Base-by-base conservation (phyloP, 306 rosid genomes). In the Fragaria iinumae region DNA sequence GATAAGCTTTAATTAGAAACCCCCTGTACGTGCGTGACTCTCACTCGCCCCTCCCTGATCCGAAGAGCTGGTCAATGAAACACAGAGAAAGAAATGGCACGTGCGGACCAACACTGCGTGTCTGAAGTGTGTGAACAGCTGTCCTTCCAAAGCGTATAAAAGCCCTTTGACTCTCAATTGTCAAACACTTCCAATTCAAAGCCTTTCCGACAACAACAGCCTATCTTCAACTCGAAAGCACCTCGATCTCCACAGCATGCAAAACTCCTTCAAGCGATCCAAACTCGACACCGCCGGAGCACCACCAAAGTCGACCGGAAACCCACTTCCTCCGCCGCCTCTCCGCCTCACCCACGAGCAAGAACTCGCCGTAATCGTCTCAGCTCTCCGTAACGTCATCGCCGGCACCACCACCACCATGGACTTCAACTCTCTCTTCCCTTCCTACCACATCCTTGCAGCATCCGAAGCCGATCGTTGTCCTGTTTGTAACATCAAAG, bases 341-440 rank as follows among this genome's bases (percentile, higher is more conserved):
- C 45, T 29, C 73, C 72, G 84, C 23, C 86, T 95, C 77, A 76
- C 92, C 38, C 34, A 72, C 14, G 97, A 91, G 0, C 90, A 95
- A 52, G 99, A 95, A 59, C 66, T 78, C 77, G 79, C 96, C 27
- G 84, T 89, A 74, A 92, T 92, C 44, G 98, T 95, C 73, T 67
- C 86, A 50, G 75, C 98, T 20, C 92, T 95, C 60, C 85, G 92
- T 50, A 87, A 90, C 80, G 97, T 95, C 20, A 76, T 91, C 50
- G 18, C 93, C 41, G 99, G 97, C 47, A 79, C 86, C 41, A 74
- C 85, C 43, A 75, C 85, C 14, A 7, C 67, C 18, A 1, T 8
- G 80, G 80, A 21, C 69, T 52, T 50, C 3, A 70, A 20, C 21
- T 65, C 69, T 17, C 79, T 43, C 48, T 49, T 49, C 59, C 72